A percentile compares a stretch with the other conserved stretches of the same genome.
Conservation (phyloP, 1,139 yeast genomes). For the Blastobotrys indianensis region DNA sequence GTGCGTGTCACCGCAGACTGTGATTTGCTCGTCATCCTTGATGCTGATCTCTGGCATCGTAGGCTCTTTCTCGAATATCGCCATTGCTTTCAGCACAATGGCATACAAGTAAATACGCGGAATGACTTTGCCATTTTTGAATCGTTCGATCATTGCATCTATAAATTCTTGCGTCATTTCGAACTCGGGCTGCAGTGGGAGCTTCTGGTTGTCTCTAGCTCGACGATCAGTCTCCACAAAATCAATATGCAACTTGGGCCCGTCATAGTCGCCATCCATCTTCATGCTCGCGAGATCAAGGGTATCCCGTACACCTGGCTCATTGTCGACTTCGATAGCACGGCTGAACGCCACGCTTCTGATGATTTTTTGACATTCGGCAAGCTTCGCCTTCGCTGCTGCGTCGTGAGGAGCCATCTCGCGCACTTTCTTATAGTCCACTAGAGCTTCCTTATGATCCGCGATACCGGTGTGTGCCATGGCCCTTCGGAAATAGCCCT, state of each 20-base stretch:
- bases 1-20: constrained; percentile 96
- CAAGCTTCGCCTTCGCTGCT: constrained; percentile 57
- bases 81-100: constrained; percentile 66
- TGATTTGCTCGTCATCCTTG: constrained; percentile 42
- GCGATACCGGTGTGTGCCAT: constrained; percentile 72
- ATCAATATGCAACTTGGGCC: constrained; percentile 50
- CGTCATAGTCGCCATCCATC: constrained; percentile 57
- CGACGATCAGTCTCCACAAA: constrained; percentile 22
- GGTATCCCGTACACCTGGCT: constrained; percentile 39
- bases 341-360: constrained; percentile 75
- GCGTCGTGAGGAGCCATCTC: constrained; percentile 62
- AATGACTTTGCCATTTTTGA: constrained; percentile 65
- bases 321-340: constrained; percentile 74
- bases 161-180: constrained; percentile 49
- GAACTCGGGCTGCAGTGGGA: constrained; percentile 9
- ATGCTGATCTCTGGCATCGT: constrained; percentile 69
- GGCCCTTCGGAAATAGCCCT: constrained; percentile 81
- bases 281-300: constrained; percentile 43
- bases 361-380: constrained; percentile 60
- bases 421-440: constrained; percentile 62
- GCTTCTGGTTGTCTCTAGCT: constrained; percentile 14
- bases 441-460: constrained; percentile 67
- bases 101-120: constrained; percentile 84
- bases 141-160: constrained; percentile 56
- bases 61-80: constrained; percentile 58